Percentiles rank a stretch among this genome's conserved stretches.
These are phyloP conservation scores for Vinca minor DNA, from an alignment of 257 asterid genomes.

Conservation along the genomic window DNA sequence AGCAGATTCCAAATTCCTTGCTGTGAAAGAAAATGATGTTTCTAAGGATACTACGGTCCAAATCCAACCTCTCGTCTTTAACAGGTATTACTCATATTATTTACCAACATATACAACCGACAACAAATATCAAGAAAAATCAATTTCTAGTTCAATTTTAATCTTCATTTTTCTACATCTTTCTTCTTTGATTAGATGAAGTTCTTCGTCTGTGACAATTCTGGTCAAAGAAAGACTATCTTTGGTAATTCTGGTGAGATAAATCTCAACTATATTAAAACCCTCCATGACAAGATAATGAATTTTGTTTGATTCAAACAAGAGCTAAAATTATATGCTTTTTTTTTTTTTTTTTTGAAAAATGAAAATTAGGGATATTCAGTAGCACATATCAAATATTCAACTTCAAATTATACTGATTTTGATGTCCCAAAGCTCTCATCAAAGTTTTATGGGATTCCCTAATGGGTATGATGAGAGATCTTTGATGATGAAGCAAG, in stretches of 20 bases:
- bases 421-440: slow-evolving; percentile 44
- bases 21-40: slow-evolving; percentile 29
- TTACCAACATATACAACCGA: too few relatives aligned
- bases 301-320: too few relatives aligned
- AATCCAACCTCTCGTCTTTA: too few relatives aligned
- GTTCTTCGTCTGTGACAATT: background rate
- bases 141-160: background rate
- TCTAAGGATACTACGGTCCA: slow-evolving; percentile 17
- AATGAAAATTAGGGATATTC: background rate
- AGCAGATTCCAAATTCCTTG: background rate
- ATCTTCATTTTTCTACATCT: background rate
- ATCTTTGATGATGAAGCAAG: slow-evolving; percentile 23
- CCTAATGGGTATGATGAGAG: slow-evolving; percentile 32
- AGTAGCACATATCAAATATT: background rate
- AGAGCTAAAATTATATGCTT: background rate
- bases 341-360: too few relatives aligned
- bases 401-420: background rate
- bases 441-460: slow-evolving; percentile 25
- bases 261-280: background rate
- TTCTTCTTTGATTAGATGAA: background rate
- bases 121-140: slow-evolving; percentile 9
- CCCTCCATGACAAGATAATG: background rate
- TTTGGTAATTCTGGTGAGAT: background rate
- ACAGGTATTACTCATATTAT: too few relatives aligned
- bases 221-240: too few relatives aligned